Evolutionary conservation across 225 moss, liverwort and hornwort species (phyloP).

Genomic region (Neckera pumila): DNA sequence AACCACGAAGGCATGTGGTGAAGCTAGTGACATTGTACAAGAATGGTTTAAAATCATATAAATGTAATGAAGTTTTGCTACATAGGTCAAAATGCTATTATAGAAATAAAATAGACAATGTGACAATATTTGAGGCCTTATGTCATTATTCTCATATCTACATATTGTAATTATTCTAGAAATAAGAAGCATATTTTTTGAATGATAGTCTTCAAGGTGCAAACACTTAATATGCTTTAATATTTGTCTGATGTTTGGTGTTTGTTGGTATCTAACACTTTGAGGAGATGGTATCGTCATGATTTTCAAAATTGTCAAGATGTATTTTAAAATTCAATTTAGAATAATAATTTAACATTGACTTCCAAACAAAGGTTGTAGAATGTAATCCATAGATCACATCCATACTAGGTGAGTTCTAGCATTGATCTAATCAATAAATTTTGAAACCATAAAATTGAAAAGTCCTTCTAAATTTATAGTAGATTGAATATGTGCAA

Average conservation of each 20-base stretch:
- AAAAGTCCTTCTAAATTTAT: neutral
- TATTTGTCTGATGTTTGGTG: neutral
- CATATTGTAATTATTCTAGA: neutral
- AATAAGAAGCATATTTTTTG: neutral
- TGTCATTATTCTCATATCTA: accelerated
- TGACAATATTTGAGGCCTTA: accelerated
- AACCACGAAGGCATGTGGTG: neutral
- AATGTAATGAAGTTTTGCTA: neutral
- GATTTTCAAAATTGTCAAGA: neutral
- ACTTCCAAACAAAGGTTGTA: neutral
- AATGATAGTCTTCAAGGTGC: too few species aligned
- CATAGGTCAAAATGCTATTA: neutral
- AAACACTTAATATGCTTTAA: neutral
- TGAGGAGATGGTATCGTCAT: neutral
- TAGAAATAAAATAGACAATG: accelerated
- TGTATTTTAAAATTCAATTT: neutral
- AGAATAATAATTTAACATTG: neutral
- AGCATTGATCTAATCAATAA: neutral
- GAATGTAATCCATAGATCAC: neutral
- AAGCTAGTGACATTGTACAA: accelerated
- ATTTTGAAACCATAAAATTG: neutral
- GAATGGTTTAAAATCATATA: neutral
- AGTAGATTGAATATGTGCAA: neutral
- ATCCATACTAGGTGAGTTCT: neutral
- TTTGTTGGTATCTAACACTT: accelerated